These are phyloP conservation scores for Boletus smithii DNA, from an alignment of 1,284 basidiomycete genomes.

Conservation along the genomic window DNA sequence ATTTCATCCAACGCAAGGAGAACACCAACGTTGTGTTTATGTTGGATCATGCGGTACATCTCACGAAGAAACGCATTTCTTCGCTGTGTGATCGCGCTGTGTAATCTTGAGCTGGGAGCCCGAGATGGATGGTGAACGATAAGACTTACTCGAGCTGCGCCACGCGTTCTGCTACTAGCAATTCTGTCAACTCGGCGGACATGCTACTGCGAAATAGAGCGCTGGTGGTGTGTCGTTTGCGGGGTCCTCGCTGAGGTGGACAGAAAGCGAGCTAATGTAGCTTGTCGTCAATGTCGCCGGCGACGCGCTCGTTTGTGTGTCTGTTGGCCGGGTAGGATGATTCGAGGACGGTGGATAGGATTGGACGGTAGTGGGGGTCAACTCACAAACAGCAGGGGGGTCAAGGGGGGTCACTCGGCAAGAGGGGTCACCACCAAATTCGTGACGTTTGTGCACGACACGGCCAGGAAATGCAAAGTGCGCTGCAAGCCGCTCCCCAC, in stretches of 20 bases:
- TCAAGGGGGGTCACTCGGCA: slow-evolving; percentile 14
- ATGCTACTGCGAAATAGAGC: slow-evolving; percentile 19
- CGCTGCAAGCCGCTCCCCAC: neutral
- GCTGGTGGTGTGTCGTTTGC: slow-evolving; percentile 5
- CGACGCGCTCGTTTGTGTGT: slow-evolving; percentile 9
- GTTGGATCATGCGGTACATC: slow-evolving; percentile 61
- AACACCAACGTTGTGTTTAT: slow-evolving; percentile 44
- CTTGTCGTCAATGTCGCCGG: neutral
- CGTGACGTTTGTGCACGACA: no score
- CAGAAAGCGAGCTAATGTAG: neutral
- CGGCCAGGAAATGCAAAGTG: no score
- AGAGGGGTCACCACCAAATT: neutral
- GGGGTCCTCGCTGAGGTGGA: neutral
- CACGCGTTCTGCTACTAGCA: slow-evolving; percentile 41
- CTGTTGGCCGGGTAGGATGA: neutral
- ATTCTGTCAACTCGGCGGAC: slow-evolving; percentile 22
- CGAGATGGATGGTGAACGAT: neutral
- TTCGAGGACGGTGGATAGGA: neutral
- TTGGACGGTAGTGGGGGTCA: slow-evolving; percentile 15
- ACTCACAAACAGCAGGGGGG: slow-evolving; percentile 7
- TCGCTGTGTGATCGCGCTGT: slow-evolving; percentile 56
- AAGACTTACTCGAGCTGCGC: slow-evolving; percentile 39
- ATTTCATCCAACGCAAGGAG: slow-evolving; percentile 38
- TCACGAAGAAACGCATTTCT: slow-evolving; percentile 65
- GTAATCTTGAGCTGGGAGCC: neutral